A percentile compares a stretch with the other conserved stretches of the same genome.
phyloP scores from a whole-genome alignment of 106 monocot genomes.

The Iris macrosiphon region DNA sequence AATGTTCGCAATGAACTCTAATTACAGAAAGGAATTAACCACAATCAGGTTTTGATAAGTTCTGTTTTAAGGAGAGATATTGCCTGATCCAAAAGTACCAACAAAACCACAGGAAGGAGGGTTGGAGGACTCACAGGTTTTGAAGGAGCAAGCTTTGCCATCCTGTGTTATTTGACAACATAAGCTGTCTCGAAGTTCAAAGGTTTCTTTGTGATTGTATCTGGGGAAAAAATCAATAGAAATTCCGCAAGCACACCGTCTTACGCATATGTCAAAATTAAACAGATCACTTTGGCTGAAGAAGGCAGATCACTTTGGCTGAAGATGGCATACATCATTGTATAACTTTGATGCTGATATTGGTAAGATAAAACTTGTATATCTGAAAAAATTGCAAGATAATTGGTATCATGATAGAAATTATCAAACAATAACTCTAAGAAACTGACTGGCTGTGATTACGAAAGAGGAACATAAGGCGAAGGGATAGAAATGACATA shows the following conservation, averaged over 20 bases:
- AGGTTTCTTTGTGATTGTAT: constrained; percentile 80
- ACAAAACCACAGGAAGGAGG: no score
- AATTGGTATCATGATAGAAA: background rate
- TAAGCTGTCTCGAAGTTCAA: constrained; percentile 92
- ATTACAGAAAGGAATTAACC: background rate
- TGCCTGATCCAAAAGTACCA: no score
- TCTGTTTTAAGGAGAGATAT: no score
- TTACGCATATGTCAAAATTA: background rate
- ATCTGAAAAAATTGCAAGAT: constrained; percentile 57
- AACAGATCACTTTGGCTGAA: background rate
- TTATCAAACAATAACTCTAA: no score
- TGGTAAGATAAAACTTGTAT: constrained; percentile 92
- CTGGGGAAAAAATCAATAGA: constrained; percentile 21
- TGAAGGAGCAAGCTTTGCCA: constrained; percentile 68
- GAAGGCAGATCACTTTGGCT: no score
- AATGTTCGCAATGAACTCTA: background rate
- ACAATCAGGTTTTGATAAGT: no score
- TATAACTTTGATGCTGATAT: constrained; percentile 87
- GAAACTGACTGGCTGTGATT: no score
- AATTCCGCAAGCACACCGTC: background rate
- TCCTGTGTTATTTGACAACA: constrained; percentile 89
- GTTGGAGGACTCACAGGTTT: constrained; percentile 67
- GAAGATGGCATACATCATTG: constrained; percentile 95
- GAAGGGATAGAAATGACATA: constrained; percentile 98
- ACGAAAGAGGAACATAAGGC: constrained; percentile 37